Conservation (phyloP, 345 rosid genomes). For the Garcia nutans region DNA sequence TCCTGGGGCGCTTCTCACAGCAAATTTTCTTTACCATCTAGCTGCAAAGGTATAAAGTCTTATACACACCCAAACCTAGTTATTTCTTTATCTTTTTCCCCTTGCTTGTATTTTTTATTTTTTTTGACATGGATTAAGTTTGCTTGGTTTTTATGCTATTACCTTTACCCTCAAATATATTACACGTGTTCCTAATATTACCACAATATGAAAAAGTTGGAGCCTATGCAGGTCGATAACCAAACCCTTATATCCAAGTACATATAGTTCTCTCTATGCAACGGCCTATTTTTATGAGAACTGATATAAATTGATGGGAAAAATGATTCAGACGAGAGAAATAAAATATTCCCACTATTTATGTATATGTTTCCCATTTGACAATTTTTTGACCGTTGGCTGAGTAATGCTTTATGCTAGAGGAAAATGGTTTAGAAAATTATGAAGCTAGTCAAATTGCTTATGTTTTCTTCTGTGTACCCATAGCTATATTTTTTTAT, state of each 20-base stretch:
- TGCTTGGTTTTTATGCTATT: neutral
- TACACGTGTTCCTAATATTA: neutral
- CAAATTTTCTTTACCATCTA: too few relatives aligned
- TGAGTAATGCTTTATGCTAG: neutral
- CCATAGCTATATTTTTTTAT: neutral
- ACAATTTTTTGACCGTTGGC: slow-evolving; percentile 1
- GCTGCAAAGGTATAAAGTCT: too few relatives aligned
- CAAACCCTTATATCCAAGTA: neutral
- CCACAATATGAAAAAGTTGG: neutral
- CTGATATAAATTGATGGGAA: neutral
- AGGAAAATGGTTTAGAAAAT: slow-evolving; percentile 3
- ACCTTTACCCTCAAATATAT: neutral
- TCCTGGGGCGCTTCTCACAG: too few relatives aligned
- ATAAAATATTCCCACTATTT: neutral
- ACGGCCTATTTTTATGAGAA: neutral
- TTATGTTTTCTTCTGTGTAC: neutral
- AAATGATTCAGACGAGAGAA: neutral
- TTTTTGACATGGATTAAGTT: neutral
- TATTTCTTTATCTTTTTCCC: neutral
- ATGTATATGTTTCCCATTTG: neutral
- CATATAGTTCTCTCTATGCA: neutral
- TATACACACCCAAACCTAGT: too few relatives aligned
- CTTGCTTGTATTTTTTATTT: neutral
- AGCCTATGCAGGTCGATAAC: neutral
- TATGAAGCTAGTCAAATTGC: neutral